Evolutionary conservation across 2,329 filamentous ascomycete genomes (phyloP), one percentile per base, ranked within the genome.

Genomic region (Colletotrichum incanum): DNA sequence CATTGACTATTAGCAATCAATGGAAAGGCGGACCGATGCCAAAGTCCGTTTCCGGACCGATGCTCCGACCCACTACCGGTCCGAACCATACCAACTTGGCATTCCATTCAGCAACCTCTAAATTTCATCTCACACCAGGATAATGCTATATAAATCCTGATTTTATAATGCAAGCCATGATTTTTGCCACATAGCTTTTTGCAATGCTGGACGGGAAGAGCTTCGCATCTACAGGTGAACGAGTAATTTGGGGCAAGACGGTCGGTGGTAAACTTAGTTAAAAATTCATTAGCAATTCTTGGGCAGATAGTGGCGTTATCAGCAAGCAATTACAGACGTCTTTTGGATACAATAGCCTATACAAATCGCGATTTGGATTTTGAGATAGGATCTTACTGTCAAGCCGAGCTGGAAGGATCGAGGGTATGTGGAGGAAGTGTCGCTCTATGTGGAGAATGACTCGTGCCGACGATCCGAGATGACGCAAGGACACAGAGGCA

Each of bases 21-120:
- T 49, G 23, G 26, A 2, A 6, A 8, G 16, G 39, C 67, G 67
- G 67, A 61, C 63, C 63, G 67, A 71, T 31, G 23, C 2, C 39
- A 8, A 4, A 37, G 16, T n/a, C 47, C 23, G 23, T 31, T 37
- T 34, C 26, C 47, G 67, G 55, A 47, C 31, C 39, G 26, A 54
- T 37, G 47, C 23, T n/a, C 8, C 0, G 62, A 61, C 56, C 55
- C 43, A 37, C 43, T 39, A 58, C 65, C 67, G 67, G 63, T 43
- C 67, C 63, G 67, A 71, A 41, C 2, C 41, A 37, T 0, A 41
- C 16, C 20, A 39, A 11, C 2, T n/a, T 18, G 11, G 14, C 63
- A n/a, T 16, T 49, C 20, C 9, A 6, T 14, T 39, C n/a, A 37
- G 8, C 3, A 16, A 20, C n/a, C 9, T 20, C 1, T 2, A 9